Evolutionary conservation across 495 filamentous ascomycete genomes (phyloP).

Genomic region (Hyphodiscus hymeniophilus): DNA sequence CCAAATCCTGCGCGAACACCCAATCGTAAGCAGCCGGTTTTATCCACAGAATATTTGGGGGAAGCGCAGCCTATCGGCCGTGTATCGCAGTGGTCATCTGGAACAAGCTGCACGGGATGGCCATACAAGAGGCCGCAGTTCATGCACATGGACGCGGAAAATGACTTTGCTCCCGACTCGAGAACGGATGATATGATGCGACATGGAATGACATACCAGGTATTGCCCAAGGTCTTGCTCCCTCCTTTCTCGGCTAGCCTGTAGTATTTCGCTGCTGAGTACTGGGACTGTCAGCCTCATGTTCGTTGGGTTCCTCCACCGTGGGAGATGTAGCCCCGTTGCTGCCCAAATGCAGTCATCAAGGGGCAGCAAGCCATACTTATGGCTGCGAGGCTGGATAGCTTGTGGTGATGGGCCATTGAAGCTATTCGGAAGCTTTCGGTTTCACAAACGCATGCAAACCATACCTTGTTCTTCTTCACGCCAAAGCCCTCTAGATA

Average conservation of each 20-base stretch:
- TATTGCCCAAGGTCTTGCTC: conserved; percentile 85
- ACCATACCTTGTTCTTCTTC: conserved; percentile 92
- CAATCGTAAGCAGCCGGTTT: conserved; percentile 14
- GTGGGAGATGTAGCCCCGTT: conserved; percentile 22
- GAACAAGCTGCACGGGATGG: conserved; percentile 19
- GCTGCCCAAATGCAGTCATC: conserved; percentile 29
- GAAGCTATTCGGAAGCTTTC: conserved; percentile 21
- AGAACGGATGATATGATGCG: background rate
- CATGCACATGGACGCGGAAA: conserved; percentile 7
- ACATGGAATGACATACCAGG: conserved; percentile 69
- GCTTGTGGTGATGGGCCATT: conserved; percentile 15
- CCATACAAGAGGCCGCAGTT: conserved; percentile 1
- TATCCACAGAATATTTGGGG: conserved; percentile 5
- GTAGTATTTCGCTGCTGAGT: conserved; percentile 74
- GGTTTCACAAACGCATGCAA: background rate
- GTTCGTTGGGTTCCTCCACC: conserved; percentile 9
- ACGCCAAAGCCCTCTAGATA: conserved; percentile 91
- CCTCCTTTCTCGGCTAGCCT: conserved; percentile 85
- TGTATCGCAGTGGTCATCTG: conserved; percentile 18
- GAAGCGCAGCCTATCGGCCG: conserved; percentile 16
- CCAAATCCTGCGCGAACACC: conserved; percentile 65
- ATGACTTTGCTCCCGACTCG: conserved; percentile 15
- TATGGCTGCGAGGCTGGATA: conserved; percentile 18
- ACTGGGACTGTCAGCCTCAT: conserved; percentile 21
- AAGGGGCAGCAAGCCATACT: conserved; percentile 19